Conservation (phyloP, 2,329 filamentous ascomycete species). For the Cladosporium sp. region DNA sequence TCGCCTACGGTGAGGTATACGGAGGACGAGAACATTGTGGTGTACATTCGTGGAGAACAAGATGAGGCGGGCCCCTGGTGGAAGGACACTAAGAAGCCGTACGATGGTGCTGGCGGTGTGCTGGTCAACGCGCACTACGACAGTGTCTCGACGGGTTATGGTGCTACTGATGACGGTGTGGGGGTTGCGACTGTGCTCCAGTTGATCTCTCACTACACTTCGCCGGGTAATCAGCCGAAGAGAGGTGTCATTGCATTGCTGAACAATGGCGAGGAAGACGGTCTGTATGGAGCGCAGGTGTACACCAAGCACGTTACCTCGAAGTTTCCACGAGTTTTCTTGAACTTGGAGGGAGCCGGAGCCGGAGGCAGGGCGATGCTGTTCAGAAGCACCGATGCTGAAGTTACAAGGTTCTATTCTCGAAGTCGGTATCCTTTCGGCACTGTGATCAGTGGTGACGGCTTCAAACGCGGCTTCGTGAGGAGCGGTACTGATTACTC, state of each 20-base stretch:
- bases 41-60: constrained; percentile 82
- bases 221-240: constrained; percentile 63
- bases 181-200: constrained; percentile 84
- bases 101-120: constrained; percentile 62
- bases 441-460: constrained; percentile 75
- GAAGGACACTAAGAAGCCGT: constrained; percentile 37
- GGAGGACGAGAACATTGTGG: constrained; percentile 86
- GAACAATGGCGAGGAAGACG: constrained; percentile 97
- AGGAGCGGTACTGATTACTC: constrained; percentile 86
- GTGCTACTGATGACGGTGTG: constrained; percentile 90
- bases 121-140: constrained; percentile 96
- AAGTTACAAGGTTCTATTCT: constrained; percentile 77
- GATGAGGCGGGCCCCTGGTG: constrained; percentile 72
- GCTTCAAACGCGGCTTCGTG: constrained; percentile 74
- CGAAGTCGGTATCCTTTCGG: constrained; percentile 74
- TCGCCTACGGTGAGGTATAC: constrained; percentile 62
- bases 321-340: constrained; percentile 76
- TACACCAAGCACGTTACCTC: constrained; percentile 81
- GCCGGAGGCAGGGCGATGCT: constrained; percentile 83
- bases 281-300: constrained; percentile 77
- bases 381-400: constrained; percentile 82
- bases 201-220: constrained; percentile 79
- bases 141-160: constrained; percentile 85
- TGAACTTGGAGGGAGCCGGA: constrained; percentile 93
- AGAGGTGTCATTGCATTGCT: constrained; percentile 79